Conservation (phyloP, 768 basidiomycete genomes). For the Calocybe gangraenosa region DNA sequence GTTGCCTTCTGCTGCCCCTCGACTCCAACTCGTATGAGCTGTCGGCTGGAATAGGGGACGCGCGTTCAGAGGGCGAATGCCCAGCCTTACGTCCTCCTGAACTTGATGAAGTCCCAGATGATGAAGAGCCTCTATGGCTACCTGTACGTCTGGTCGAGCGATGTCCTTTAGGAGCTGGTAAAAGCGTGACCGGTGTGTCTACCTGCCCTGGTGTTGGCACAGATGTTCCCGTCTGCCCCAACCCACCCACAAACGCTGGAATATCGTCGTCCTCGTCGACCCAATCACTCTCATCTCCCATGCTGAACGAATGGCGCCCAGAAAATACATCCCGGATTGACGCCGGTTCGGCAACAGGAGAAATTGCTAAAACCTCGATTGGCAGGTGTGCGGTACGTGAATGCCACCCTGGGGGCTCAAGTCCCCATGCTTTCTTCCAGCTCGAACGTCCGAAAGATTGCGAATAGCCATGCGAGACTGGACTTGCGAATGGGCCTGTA, state of each 20-base stretch:
- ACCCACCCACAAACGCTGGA: conserved; percentile 68
- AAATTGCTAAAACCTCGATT: conserved; percentile 74
- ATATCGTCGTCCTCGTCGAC: conserved; percentile 84
- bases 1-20: conserved; percentile 59
- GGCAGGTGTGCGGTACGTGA: conserved; percentile 62
- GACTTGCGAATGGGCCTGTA: conserved; percentile 65
- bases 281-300: conserved; percentile 84
- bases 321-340: conserved; percentile 78
- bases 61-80: conserved; percentile 57
- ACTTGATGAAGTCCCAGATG: conserved; percentile 16
- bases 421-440: conserved; percentile 90
- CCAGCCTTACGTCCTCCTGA: conserved; percentile 40
- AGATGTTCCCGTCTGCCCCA: conserved; percentile 60
- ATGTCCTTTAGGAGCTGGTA: conserved; percentile 50
- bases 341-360: conserved; percentile 42
- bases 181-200: conserved; percentile 43
- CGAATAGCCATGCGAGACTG: conserved; percentile 32
- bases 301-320: conserved; percentile 52
- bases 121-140: conserved; percentile 14
- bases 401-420: conserved; percentile 85
- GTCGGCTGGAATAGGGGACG: conserved; percentile 58
- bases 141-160: conserved; percentile 30
- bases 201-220: conserved; percentile 23
- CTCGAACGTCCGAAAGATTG: conserved; percentile 58
- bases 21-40: conserved; percentile 43